Conservation (phyloP, 352 stramenopile species). For the Blastocystis sp. region DNA sequence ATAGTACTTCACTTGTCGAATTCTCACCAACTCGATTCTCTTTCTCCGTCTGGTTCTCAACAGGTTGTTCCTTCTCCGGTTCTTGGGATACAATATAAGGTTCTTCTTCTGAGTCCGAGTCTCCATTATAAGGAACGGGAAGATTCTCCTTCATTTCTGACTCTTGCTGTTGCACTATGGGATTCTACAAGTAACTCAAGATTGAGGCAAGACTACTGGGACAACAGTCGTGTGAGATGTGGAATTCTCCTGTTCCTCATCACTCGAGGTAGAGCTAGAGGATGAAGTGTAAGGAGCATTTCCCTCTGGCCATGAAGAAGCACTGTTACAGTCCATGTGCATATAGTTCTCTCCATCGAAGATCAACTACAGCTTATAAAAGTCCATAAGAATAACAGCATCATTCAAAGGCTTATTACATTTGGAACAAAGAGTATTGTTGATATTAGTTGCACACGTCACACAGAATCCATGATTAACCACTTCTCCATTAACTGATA, state of each 20-base stretch:
- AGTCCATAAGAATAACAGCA: background rate
- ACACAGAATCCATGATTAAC: background rate
- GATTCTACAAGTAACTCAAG: background rate
- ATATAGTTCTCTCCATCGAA: background rate
- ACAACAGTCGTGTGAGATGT: background rate
- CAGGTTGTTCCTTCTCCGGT: background rate
- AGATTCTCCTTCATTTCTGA: background rate
- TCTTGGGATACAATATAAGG: background rate
- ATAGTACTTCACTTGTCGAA: background rate
- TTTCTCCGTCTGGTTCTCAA: background rate
- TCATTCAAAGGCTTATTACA: background rate
- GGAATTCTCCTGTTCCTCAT: too few relatives aligned
- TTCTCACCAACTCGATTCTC: background rate
- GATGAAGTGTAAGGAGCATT: too few relatives aligned
- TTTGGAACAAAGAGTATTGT: slow-evolving; percentile 1
- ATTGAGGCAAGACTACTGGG: background rate
- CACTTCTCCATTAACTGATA: background rate
- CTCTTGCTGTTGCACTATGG: background rate
- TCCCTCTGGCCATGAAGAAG: background rate
- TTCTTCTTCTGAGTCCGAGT: background rate
- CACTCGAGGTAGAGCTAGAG: too few relatives aligned
- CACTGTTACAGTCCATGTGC: background rate
- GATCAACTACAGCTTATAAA: background rate
- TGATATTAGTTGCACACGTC: background rate
- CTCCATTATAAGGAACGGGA: background rate